Conservation (phyloP, 345 rosid species). For the Pseudoturritis turrita region DNA sequence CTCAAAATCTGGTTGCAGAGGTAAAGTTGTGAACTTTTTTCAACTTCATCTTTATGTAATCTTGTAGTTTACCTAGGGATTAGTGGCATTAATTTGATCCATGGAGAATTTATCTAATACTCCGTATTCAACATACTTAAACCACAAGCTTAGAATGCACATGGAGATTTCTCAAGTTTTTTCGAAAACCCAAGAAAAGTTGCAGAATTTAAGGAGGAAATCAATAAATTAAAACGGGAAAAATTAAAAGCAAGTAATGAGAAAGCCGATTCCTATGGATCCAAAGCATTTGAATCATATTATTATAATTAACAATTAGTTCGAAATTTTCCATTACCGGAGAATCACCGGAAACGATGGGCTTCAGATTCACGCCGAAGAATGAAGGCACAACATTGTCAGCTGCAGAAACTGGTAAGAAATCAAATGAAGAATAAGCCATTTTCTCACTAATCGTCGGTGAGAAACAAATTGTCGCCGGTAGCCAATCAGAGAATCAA, state of each 20-base stretch:
- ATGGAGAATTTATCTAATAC: neutral
- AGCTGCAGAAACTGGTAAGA: neutral
- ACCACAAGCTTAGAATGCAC: constrained; percentile 27
- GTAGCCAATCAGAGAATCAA: neutral
- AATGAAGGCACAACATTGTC: neutral
- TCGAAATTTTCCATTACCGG: neutral
- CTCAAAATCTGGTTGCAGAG: neutral
- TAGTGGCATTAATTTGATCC: neutral
- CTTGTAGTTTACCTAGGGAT: constrained; percentile 17
- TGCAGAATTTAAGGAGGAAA: constrained; percentile 13
- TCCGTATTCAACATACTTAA: constrained; percentile 15
- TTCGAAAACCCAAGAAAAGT: constrained; percentile 3
- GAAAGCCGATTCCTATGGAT: constrained; percentile 25
- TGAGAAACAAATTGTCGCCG: neutral
- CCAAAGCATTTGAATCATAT: constrained; percentile 6
- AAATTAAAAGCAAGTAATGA: constrained; percentile 8
- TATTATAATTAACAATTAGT: neutral
- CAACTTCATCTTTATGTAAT: neutral
- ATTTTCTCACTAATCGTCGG: neutral
- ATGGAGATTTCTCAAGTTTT: constrained; percentile 16
- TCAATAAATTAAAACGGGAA: neutral
- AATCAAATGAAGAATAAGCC: neutral
- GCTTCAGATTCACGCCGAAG: neutral
- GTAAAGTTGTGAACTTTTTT: neutral
- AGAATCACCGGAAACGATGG: neutral